Conservation (phyloP, 441 rosid species). For the Erysimum cheiri region DNA sequence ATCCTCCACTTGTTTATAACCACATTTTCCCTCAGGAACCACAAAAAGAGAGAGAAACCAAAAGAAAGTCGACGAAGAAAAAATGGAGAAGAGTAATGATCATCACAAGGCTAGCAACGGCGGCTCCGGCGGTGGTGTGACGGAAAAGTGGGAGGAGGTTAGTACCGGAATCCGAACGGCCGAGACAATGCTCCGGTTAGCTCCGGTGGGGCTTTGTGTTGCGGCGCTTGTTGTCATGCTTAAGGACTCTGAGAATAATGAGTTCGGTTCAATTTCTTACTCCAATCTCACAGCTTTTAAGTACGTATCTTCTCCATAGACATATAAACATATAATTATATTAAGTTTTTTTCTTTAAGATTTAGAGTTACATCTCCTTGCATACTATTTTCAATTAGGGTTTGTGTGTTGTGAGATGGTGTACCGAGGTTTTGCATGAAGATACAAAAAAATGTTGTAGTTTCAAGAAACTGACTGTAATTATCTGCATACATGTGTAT, state of each 20-base stretch:
- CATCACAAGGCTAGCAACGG: slow-evolving; percentile 38
- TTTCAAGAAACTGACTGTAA: not conserved
- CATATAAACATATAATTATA: not conserved
- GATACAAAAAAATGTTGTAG: not conserved
- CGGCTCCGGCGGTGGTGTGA: slow-evolving; percentile 28
- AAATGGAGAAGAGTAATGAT: slow-evolving; percentile 42
- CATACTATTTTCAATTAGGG: not conserved
- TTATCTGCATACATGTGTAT: not conserved
- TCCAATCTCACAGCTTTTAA: slow-evolving; percentile 87
- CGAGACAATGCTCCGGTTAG: slow-evolving; percentile 71
- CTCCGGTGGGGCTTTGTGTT: slow-evolving; percentile 75
- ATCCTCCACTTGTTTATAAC: slow-evolving; percentile 30
- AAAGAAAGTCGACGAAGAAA: slow-evolving; percentile 3
- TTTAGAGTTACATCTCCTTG: slow-evolving; percentile 1
- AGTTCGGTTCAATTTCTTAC: slow-evolving; percentile 79
- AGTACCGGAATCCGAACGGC: slow-evolving; percentile 48
- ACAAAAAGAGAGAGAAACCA: not conserved
- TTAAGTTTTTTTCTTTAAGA: not conserved
- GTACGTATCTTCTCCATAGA: slow-evolving; percentile 43
- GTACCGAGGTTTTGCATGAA: not conserved
- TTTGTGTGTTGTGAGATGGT: slow-evolving; percentile 12
- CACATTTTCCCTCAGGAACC: not conserved
- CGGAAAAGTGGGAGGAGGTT: slow-evolving; percentile 44
- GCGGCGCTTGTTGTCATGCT: slow-evolving; percentile 84
- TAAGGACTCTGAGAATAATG: slow-evolving; percentile 64